These are phyloP conservation scores for Metschnikowia baotianmanensis DNA, from an alignment of 805 yeast genomes.

Conservation along the genomic window DNA sequence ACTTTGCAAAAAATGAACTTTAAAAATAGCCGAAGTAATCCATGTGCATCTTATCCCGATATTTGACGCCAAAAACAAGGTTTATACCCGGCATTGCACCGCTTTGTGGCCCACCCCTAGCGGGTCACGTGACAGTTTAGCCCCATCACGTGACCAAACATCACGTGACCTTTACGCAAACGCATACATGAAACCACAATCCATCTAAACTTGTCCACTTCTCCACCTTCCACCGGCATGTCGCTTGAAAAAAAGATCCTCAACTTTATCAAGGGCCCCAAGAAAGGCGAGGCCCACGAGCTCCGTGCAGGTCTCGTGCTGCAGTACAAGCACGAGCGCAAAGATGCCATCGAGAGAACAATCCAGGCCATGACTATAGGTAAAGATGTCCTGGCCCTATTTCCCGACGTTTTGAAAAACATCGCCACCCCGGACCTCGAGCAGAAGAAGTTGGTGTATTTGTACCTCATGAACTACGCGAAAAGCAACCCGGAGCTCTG, in stretches of 20 bases:
- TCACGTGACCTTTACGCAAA: too few species aligned
- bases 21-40: too few species aligned
- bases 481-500: constrained; percentile 94
- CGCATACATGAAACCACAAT: too few species aligned
- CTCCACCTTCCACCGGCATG: constrained; percentile 18
- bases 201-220: too few species aligned
- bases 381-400: constrained; percentile 89
- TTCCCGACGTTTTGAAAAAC: constrained; percentile 94
- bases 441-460: constrained; percentile 92
- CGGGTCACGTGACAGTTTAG: neutral
- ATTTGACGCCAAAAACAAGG: too few species aligned
- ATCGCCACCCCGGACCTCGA: constrained; percentile 96
- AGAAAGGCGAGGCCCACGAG: constrained; percentile 82
- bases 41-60: too few species aligned
- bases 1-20: too few species aligned
- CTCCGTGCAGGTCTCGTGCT: constrained; percentile 87
- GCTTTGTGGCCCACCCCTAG: too few species aligned
- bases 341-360: constrained; percentile 94
- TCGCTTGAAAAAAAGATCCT: constrained; percentile 44
- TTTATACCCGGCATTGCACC: neutral
- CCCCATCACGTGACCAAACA: constrained; percentile 2
- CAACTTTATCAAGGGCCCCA: constrained; percentile 43
- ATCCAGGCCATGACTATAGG: constrained; percentile 98
- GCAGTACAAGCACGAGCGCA: constrained; percentile 90
- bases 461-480: constrained; percentile 96